Percentiles rank a stretch among this genome's conserved stretches.
These are phyloP conservation scores for Amoeboaphelidium protococcarum DNA, from an alignment of 371 early-diverging fungal species.

Conservation along the genomic window DNA sequence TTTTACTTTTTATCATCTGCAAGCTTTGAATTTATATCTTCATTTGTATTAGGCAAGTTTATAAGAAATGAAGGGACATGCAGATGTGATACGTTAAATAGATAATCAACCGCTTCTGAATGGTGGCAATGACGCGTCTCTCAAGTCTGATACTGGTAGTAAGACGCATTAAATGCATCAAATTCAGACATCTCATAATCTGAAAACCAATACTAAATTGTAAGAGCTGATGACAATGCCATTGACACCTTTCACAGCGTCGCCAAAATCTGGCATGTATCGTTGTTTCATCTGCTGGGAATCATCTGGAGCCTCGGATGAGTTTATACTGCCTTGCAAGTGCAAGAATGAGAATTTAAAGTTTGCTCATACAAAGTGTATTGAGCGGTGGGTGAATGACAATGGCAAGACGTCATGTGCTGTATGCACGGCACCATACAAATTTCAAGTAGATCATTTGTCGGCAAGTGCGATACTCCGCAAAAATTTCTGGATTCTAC, in stretches of 20 bases:
- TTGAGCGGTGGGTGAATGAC: neutral
- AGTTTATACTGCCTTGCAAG: neutral
- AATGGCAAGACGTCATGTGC: neutral
- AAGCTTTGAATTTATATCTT: too few species aligned
- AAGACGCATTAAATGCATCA: too few species aligned
- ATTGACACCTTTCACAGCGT: neutral
- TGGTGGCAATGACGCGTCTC: too few species aligned
- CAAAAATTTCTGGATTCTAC: neutral
- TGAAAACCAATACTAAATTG: neutral
- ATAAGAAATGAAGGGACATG: too few species aligned
- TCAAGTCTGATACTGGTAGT: too few species aligned
- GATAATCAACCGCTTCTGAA: too few species aligned
- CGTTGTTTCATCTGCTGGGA: neutral
- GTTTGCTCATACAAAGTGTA: neutral
- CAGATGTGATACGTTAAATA: too few species aligned
- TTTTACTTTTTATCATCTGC: too few species aligned
- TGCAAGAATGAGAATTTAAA: neutral
- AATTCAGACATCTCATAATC: too few species aligned
- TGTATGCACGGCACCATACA: neutral
- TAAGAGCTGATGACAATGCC: neutral
- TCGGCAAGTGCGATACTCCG: neutral
- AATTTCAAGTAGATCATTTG: neutral
- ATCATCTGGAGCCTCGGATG: neutral
- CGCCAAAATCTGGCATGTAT: neutral
- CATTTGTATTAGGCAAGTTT: too few species aligned